phyloP scores from a whole-genome alignment of 2,329 filamentous ascomycete genomes.

The Phialocephala subalpina region DNA sequence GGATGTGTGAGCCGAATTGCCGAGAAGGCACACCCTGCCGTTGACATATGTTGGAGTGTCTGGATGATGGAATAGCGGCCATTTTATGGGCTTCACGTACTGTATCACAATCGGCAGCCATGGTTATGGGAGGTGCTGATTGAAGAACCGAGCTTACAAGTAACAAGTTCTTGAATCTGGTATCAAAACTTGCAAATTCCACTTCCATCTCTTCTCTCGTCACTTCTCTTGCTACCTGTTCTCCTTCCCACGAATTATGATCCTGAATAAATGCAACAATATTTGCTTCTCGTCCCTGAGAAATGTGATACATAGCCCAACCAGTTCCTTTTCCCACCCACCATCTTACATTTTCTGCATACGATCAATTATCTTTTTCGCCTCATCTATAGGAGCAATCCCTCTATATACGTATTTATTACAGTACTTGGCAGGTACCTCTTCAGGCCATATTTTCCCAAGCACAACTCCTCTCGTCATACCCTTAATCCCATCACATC shows the following conservation, averaged over 20 bases:
- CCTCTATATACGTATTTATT: conserved; percentile 67
- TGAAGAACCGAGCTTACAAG: conserved; percentile 22
- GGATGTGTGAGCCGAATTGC: conserved; percentile 68
- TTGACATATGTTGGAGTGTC: conserved; percentile 49
- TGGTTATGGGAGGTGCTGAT: not conserved
- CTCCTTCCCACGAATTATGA: conserved; percentile 49
- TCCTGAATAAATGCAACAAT: conserved; percentile 56
- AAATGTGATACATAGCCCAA: conserved; percentile 67
- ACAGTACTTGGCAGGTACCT: conserved; percentile 50
- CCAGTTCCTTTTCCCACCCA: conserved; percentile 55
- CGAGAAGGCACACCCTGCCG: conserved; percentile 56
- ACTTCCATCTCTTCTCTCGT: conserved; percentile 49
- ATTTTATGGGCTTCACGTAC: conserved; percentile 30
- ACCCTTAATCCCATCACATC: conserved; percentile 66
- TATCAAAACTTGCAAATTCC: conserved; percentile 52
- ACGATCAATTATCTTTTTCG: conserved; percentile 53
- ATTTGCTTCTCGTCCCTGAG: conserved; percentile 61
- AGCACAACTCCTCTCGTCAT: conserved; percentile 58
- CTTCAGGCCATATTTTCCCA: conserved; percentile 43
- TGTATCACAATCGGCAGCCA: not conserved
- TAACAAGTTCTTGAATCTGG: conserved; percentile 25
- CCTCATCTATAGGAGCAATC: conserved; percentile 63
- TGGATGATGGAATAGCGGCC: conserved; percentile 37
- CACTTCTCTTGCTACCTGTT: conserved; percentile 48
- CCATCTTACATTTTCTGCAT: conserved; percentile 50